Evolutionary conservation across 129 eudicot species (phyloP).

Genomic region (Pseudognaphalium luteoalbum): DNA sequence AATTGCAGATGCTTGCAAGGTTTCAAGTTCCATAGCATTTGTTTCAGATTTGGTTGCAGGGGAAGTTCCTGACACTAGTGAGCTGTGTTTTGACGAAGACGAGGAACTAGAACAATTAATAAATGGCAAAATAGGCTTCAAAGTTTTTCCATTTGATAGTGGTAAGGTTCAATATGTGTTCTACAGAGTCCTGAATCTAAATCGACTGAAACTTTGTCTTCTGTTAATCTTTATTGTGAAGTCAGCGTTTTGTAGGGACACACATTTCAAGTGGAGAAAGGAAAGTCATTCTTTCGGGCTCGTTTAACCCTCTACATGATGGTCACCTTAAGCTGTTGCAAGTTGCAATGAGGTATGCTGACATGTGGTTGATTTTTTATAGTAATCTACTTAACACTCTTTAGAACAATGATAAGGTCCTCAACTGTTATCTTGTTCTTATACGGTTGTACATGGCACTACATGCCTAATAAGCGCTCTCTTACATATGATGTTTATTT

Average conservation of each 20-base stretch:
- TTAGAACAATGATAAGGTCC: background rate
- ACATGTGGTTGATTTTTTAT: conserved; percentile 18
- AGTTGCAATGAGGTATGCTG: conserved; percentile 72
- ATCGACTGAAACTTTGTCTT: conserved; percentile 13
- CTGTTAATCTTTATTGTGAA: conserved; percentile 45
- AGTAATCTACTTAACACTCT: background rate
- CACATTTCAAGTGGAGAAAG: conserved; percentile 54
- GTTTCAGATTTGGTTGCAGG: conserved; percentile 54
- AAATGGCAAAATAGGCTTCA: conserved; percentile 72
- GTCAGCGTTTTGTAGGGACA: conserved; percentile 56
- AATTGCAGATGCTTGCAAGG: conserved; percentile 76
- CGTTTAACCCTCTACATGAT: conserved; percentile 89
- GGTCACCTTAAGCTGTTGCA: conserved; percentile 93
- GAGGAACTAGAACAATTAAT: conserved; percentile 85
- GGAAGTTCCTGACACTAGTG: conserved; percentile 62
- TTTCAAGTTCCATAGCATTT: conserved; percentile 34
- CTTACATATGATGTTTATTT: background rate
- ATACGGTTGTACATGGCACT: background rate
- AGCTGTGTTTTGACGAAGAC: conserved; percentile 60
- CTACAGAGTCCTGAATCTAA: conserved; percentile 5
- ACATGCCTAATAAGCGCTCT: too few relatives aligned
- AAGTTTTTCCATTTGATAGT: conserved; percentile 75
- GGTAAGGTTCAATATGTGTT: conserved; percentile 52
- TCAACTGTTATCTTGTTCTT: background rate
- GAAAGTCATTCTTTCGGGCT: conserved; percentile 81